Base-by-base conservation (phyloP, 2,329 filamentous ascomycete species). In the Ceratocystis ficicola region DNA sequence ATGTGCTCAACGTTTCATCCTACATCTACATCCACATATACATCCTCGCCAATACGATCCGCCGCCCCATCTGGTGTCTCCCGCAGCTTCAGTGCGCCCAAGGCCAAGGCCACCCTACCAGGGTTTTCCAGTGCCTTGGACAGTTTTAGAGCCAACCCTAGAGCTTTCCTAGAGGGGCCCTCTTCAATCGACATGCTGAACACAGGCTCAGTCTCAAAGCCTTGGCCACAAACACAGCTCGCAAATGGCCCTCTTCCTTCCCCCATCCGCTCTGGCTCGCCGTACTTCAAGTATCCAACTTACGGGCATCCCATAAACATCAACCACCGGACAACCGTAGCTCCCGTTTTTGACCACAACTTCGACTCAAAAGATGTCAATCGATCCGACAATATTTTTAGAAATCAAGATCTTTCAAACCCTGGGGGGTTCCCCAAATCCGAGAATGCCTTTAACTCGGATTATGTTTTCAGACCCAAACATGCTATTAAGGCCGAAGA, bases 141-240 rank as follows among this genome's bases (percentile, higher is more conserved):
- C 20, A 48, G 25, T 25, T 48, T 50, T 25, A 25, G 25, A 41
- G 41, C 61, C 61, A 63, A 59, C 55, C 55, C 55, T n/a, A 20
- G 30, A 30, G 28, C 30, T 36, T 59, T 59, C 5, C 15, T 59
- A 1, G 55, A 59, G 28, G 17, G 17, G 15, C 55, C 28, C 17
- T 6, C 25, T 10, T 36, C 55, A 59, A 15, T 20, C 28, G 15
- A n/a, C 17, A 32, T 59, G 15, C 8, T 59, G 7, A 30, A 59
- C 8, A 6, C 17, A 10, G 1, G 17, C 15, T 52, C 17, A 22
- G n/a, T 12, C n/a, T n/a, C 48, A 12, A 41, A 41, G 36, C 36
- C 36, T 41, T 41, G 36, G 10, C 36, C 22, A n/a, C 48, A 3
- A 3, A 52, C 2, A 25, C 48, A 52, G 20, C 48, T 52, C 48